Conservation (phyloP, 2,329 filamentous ascomycete species). For the Paecilomyces fulvus region DNA sequence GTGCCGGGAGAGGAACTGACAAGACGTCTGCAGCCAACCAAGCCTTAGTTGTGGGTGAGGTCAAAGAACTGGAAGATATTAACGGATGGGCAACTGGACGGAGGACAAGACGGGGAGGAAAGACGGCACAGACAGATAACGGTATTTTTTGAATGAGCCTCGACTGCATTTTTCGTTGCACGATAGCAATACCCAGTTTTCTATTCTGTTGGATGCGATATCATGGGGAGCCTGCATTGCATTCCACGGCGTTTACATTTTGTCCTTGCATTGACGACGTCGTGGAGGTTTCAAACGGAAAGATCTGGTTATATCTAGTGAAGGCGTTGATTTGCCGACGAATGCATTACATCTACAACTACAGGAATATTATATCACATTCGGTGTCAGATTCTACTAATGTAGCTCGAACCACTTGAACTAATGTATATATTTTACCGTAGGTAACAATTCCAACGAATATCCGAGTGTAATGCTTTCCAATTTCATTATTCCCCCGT, state of each 20-base stretch:
- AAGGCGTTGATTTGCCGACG: neutral
- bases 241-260: neutral
- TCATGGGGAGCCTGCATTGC: neutral
- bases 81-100: slow-evolving; percentile 26
- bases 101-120: slow-evolving; percentile 25
- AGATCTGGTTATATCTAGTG: neutral
- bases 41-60: slow-evolving; percentile 17
- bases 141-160: slow-evolving; percentile 1
- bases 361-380: neutral
- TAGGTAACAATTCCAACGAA: too few relatives aligned
- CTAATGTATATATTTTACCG: too few relatives aligned
- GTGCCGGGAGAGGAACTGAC: slow-evolving; percentile 34
- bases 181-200: neutral
- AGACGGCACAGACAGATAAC: slow-evolving; percentile 13
- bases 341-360: neutral
- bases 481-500: too few relatives aligned
- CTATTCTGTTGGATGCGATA: neutral
- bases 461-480: too few relatives aligned
- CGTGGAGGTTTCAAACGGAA: neutral
- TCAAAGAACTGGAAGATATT: slow-evolving; percentile 24
- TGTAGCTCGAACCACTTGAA: neutral
- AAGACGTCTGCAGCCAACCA: slow-evolving; percentile 12
- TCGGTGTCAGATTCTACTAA: neutral
- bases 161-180: too few relatives aligned
- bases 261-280: neutral